Conservation (phyloP, 768 basidiomycete genomes). For the Mycena epipterygia region DNA sequence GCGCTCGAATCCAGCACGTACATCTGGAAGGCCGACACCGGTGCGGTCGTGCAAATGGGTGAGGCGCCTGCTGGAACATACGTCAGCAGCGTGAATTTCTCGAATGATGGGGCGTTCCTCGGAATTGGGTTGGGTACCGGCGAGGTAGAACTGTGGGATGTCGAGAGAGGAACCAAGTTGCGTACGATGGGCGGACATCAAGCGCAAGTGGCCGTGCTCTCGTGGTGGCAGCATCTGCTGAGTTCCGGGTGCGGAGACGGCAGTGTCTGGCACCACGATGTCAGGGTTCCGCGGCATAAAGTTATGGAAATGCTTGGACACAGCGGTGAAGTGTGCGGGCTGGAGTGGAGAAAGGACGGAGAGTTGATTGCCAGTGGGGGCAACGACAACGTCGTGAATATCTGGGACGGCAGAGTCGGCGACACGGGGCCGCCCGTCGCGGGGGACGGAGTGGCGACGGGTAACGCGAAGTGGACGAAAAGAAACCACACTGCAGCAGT, state of each 20-base stretch:
- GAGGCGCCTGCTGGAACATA: conserved; percentile 84
- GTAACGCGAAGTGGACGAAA: conserved; percentile 90
- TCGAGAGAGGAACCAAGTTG: conserved; percentile 81
- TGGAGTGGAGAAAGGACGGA: conserved; percentile 91
- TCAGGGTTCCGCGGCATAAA: conserved; percentile 88
- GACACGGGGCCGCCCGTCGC: conserved; percentile 50
- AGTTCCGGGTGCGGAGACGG: conserved; percentile 94
- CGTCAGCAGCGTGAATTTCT: conserved; percentile 84
- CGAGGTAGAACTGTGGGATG: conserved; percentile 96
- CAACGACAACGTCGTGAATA: conserved; percentile 98
- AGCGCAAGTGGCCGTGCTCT: conserved; percentile 85
- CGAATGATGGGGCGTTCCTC: conserved; percentile 84
- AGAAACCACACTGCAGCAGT: conserved; percentile 92
- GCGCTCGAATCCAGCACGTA: conserved; percentile 90
- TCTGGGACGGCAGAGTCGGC: conserved; percentile 92
- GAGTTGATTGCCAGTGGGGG: conserved; percentile 95
- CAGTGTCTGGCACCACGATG: conserved; percentile 97
- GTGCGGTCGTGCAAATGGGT: conserved; percentile 82
- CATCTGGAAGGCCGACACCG: conserved; percentile 94
- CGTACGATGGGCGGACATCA: conserved; percentile 94
- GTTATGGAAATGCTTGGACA: conserved; percentile 93
- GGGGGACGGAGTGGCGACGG: conserved; percentile 59
- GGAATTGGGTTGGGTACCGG: conserved; percentile 87
- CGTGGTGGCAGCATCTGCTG: conserved; percentile 90
- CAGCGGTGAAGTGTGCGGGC: conserved; percentile 92